phyloP scores from a whole-genome alignment of 2,329 filamentous ascomycete genomes.

The Colletotrichum horii region DNA sequence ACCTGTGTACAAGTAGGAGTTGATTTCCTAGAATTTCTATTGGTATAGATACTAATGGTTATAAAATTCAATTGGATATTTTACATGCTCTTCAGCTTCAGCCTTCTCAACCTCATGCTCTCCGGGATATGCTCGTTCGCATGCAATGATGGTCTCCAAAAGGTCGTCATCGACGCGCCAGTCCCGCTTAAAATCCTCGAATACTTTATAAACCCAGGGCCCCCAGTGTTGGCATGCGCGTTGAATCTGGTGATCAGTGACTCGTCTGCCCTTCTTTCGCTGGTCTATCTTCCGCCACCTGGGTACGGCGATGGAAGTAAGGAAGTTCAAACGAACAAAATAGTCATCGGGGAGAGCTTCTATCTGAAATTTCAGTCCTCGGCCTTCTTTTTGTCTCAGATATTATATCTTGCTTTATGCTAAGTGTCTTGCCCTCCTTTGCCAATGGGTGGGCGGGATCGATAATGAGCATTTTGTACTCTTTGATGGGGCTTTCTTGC shows the following conservation, averaged over 20 bases:
- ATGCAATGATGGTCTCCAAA: not conserved
- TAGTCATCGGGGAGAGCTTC: too few relatives aligned
- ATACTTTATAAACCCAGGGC: not conserved
- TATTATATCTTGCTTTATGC: too few relatives aligned
- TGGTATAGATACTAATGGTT: not conserved
- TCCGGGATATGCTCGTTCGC: not conserved
- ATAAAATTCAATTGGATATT: not conserved
- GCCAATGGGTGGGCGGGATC: too few relatives aligned
- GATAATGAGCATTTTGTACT: too few relatives aligned
- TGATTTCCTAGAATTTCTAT: not conserved
- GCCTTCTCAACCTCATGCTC: not conserved
- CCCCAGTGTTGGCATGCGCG: not conserved
- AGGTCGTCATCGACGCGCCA: fast-evolving
- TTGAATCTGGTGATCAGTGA: not conserved
- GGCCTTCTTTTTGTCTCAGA: too few relatives aligned
- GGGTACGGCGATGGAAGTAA: not conserved
- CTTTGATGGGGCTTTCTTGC: too few relatives aligned
- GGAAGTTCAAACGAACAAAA: too few relatives aligned
- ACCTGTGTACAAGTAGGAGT: not conserved
- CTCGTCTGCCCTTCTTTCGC: not conserved
- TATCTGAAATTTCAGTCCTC: too few relatives aligned
- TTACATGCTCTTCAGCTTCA: not conserved
- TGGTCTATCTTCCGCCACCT: not conserved
- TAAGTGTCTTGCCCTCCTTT: too few relatives aligned
- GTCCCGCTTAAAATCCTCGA: not conserved